These are phyloP conservation scores for Dysphania ambrosioides DNA, from an alignment of 148 eudicot genomes.

Conservation along the genomic window DNA sequence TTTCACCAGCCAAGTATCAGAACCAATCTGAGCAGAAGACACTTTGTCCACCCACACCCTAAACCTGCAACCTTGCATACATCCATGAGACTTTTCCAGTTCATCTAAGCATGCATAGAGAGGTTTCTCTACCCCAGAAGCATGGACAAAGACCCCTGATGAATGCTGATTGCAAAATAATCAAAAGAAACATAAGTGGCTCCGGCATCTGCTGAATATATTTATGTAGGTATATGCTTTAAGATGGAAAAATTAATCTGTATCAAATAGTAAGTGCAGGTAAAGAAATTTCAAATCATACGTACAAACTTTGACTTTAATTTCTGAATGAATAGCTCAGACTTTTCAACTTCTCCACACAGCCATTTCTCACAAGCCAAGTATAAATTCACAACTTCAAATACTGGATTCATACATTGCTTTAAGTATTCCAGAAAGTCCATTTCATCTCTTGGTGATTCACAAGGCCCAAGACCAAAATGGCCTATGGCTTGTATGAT, in stretches of 20 bases:
- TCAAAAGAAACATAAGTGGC: constrained; percentile 3
- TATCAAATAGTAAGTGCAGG: not conserved
- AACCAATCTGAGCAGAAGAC: constrained; percentile 46
- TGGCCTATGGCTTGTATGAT: constrained; percentile 69
- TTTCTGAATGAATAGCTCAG: constrained; percentile 25
- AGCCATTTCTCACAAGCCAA: constrained; percentile 52
- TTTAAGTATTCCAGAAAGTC: constrained; percentile 27
- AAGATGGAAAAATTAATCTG: not conserved
- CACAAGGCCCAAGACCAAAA: constrained; percentile 50
- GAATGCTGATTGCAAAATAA: constrained; percentile 32
- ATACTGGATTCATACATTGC: constrained; percentile 40
- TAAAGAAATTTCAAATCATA: constrained; percentile 16
- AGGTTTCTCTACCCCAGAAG: constrained; percentile 44
- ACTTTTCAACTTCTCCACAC: constrained; percentile 47
- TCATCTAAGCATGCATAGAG: constrained; percentile 37
- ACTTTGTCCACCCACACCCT: constrained; percentile 55
- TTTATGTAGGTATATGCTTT: not conserved
- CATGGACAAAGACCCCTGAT: constrained; percentile 46
- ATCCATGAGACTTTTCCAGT: constrained; percentile 37
- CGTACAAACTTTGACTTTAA: constrained; percentile 29
- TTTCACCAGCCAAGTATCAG: constrained; percentile 55
- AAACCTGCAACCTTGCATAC: constrained; percentile 38
- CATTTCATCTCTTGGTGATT: constrained; percentile 47
- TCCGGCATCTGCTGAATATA: constrained; percentile 4
- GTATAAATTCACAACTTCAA: constrained; percentile 50